Evolutionary conservation across 495 filamentous ascomycete genomes (phyloP).

Genomic region (Lasiosphaeria miniovina): DNA sequence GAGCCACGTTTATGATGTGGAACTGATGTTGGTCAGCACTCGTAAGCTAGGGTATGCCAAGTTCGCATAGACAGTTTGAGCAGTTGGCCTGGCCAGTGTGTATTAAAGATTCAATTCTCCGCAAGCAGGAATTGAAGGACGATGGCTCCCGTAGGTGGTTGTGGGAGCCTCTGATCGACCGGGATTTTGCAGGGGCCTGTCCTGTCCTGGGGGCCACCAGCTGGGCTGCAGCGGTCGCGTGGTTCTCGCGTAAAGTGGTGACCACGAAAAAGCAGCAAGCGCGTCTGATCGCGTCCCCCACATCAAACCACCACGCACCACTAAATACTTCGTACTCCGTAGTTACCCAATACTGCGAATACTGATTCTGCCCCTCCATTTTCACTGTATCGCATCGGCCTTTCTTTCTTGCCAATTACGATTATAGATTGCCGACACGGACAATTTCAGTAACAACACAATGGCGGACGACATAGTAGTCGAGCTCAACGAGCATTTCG

Average conservation of each 20-base stretch:
- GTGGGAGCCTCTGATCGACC: too few relatives aligned
- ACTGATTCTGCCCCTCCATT: slow-evolving; percentile 13
- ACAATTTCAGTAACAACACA: slow-evolving; percentile 23
- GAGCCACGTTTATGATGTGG: too few relatives aligned
- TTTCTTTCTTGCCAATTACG: background rate
- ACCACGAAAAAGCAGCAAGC: slow-evolving; percentile 1
- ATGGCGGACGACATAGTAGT: slow-evolving; percentile 52
- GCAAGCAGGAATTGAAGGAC: too few relatives aligned
- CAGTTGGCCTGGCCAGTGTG: too few relatives aligned
- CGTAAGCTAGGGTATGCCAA: too few relatives aligned
- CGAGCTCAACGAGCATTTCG: slow-evolving; percentile 71
- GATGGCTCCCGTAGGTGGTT: too few relatives aligned
- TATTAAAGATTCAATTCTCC: too few relatives aligned
- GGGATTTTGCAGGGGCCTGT: too few relatives aligned
- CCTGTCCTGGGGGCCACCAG: too few relatives aligned
- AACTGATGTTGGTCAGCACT: too few relatives aligned
- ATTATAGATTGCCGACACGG: slow-evolving; percentile 3
- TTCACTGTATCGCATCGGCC: slow-evolving; percentile 8
- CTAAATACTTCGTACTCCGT: background rate
- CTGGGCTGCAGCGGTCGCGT: slow-evolving; percentile 1
- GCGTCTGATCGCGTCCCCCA: slow-evolving; percentile 21
- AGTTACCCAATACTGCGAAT: slow-evolving; percentile 1
- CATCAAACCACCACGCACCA: background rate
- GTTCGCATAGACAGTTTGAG: too few relatives aligned
- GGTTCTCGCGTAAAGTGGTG: slow-evolving; percentile 29